These are phyloP conservation scores for Leccinellum rugosiceps DNA, from an alignment of 768 basidiomycete genomes.

Conservation along the genomic window DNA sequence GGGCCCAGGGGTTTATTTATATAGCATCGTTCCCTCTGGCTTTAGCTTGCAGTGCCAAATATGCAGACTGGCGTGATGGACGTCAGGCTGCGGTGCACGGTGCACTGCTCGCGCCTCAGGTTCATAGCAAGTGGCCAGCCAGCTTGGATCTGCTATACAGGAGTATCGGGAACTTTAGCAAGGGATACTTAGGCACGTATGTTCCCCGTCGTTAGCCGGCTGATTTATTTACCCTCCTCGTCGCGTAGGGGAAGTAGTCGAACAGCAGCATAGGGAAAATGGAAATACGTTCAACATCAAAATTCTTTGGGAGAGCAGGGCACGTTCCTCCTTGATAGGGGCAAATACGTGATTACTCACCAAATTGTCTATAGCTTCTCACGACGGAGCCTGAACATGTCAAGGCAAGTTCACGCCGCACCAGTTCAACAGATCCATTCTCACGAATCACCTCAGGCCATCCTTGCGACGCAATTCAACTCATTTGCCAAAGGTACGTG, in stretches of 20 bases:
- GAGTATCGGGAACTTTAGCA: slow-evolving; percentile 21
- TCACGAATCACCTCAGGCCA: slow-evolving; percentile 26
- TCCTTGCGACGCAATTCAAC: slow-evolving; percentile 45
- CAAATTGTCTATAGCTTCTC: slow-evolving; percentile 34
- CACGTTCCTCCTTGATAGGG: slow-evolving; percentile 17
- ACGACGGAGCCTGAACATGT: slow-evolving; percentile 49
- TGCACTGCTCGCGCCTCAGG: slow-evolving; percentile 33
- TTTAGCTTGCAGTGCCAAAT: slow-evolving; percentile 13
- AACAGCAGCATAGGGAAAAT: slow-evolving; percentile 20
- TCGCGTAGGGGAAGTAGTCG: slow-evolving; percentile 28
- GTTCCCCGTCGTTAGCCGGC: not conserved
- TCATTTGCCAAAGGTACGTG: slow-evolving; percentile 39
- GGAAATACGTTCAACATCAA: slow-evolving; percentile 33
- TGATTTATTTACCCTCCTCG: not conserved
- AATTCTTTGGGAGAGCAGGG: slow-evolving; percentile 39
- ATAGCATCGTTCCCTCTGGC: slow-evolving; percentile 25
- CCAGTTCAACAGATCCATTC: not conserved
- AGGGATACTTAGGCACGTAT: slow-evolving; percentile 31
- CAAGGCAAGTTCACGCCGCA: slow-evolving; percentile 27
- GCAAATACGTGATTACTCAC: not conserved
- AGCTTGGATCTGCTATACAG: slow-evolving; percentile 33
- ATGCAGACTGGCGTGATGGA: slow-evolving; percentile 10
- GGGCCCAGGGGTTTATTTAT: slow-evolving; percentile 15
- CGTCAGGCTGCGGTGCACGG: slow-evolving; percentile 19
- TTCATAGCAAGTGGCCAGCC: slow-evolving; percentile 35